A percentile compares a stretch with the other conserved stretches of the same genome.
phyloP scores from a whole-genome alignment of 1,284 basidiomycete species.

The Sporisorium exsertum region DNA sequence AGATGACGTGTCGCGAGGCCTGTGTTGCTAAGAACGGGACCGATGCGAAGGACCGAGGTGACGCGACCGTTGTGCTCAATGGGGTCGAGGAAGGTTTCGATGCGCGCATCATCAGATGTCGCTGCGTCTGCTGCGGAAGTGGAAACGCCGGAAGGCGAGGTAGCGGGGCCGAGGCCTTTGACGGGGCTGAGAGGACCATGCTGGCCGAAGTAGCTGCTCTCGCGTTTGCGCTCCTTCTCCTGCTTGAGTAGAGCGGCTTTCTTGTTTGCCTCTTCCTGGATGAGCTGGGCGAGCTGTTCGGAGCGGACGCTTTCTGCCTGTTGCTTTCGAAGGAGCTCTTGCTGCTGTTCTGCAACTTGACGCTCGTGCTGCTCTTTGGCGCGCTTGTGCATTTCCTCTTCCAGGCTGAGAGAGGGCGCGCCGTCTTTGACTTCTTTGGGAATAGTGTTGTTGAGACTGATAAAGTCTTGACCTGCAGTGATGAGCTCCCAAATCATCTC shows the following conservation, averaged over 20 bases:
- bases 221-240: constrained; percentile 51
- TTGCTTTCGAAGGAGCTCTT: constrained; percentile 36
- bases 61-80: constrained; percentile 49
- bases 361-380: constrained; percentile 53
- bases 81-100: constrained; percentile 59
- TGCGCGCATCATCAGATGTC: constrained; percentile 16
- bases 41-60: constrained; percentile 51
- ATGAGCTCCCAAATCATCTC: constrained; percentile 70
- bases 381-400: constrained; percentile 64
- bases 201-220: constrained; percentile 36
- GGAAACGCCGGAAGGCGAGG: background rate
- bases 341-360: constrained; percentile 30
- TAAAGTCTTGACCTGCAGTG: constrained; percentile 59
- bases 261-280: constrained; percentile 56
- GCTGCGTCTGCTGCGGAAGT: constrained; percentile 7
- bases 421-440: constrained; percentile 42
- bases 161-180: constrained; percentile 10
- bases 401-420: constrained; percentile 55
- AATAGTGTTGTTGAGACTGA: constrained; percentile 54
- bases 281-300: constrained; percentile 55
- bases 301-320: constrained; percentile 54
- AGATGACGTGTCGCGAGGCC: constrained; percentile 50
- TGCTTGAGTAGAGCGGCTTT: constrained; percentile 52
- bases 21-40: constrained; percentile 49
- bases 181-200: constrained; percentile 27